Percentiles rank a stretch among this genome's conserved stretches.
phyloP scores from a whole-genome alignment of 371 early-diverging fungal genomes.

The Zancudomyces culisetae region DNA sequence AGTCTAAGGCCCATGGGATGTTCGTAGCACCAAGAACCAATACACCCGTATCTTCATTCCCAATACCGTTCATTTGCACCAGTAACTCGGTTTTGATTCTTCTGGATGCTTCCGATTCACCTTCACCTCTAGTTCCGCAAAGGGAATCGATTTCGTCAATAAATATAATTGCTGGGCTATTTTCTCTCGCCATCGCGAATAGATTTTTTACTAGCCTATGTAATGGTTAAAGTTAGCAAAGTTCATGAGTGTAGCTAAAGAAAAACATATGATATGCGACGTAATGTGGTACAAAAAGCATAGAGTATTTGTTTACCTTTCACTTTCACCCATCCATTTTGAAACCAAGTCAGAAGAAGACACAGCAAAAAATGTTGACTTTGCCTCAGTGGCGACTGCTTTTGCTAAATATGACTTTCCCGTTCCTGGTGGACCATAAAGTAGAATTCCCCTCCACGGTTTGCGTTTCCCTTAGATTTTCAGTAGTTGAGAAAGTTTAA shows the following conservation, averaged over 20 bases:
- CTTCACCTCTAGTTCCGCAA: conserved; percentile 84
- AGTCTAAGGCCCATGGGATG: conserved; percentile 90
- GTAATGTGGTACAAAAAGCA: background rate
- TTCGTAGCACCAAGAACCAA: conserved; percentile 93
- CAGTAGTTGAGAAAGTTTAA: no score
- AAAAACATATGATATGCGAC: no score
- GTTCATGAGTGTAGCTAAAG: no score
- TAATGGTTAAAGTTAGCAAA: no score
- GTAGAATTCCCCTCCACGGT: conserved; percentile 93
- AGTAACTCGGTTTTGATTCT: conserved; percentile 91
- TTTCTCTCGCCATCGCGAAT: conserved; percentile 85
- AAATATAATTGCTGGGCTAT: conserved; percentile 87
- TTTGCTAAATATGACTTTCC: conserved; percentile 96
- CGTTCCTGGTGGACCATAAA: conserved; percentile 98
- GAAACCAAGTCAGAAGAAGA: conserved; percentile 88
- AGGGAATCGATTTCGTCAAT: conserved; percentile 97
- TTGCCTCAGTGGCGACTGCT: conserved; percentile 91
- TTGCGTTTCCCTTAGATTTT: conserved; percentile 68
- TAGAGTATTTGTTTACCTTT: conserved; percentile 31
- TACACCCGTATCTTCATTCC: conserved; percentile 80
- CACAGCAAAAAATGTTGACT: conserved; percentile 87
- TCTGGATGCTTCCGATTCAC: conserved; percentile 84
- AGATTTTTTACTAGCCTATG: conserved; percentile 73
- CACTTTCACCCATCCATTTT: conserved; percentile 97
- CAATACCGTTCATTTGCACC: conserved; percentile 97